Conservation (phyloP, 768 basidiomycete genomes). For the Nidula microcarpa region DNA sequence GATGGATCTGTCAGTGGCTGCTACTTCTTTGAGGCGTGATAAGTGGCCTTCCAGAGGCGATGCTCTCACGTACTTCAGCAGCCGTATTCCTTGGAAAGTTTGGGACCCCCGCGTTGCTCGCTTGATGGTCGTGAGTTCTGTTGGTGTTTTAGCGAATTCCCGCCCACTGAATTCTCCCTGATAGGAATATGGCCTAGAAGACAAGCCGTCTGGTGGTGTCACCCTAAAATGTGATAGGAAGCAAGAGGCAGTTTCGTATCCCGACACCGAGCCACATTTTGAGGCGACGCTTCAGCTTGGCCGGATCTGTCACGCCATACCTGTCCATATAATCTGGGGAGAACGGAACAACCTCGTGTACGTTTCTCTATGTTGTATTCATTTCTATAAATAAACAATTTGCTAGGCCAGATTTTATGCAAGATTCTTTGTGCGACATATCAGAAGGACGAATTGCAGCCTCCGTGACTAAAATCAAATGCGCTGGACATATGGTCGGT, state of each 20-base stretch:
- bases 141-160: neutral
- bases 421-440: conserved; percentile 36
- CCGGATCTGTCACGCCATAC: conserved; percentile 27
- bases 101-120: conserved; percentile 41
- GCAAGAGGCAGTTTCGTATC: conserved; percentile 44
- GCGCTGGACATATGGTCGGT: conserved; percentile 46
- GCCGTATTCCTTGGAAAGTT: conserved; percentile 39
- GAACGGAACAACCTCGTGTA: conserved; percentile 41
- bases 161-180: neutral
- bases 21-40: conserved; percentile 31
- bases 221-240: conserved; percentile 39
- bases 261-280: conserved; percentile 40
- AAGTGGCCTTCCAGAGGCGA: conserved; percentile 36
- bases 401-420: conserved; percentile 38
- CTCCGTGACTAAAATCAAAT: conserved; percentile 38
- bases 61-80: conserved; percentile 39
- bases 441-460: conserved; percentile 35
- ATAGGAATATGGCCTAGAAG: conserved; percentile 33
- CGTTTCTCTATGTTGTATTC: too few species aligned
- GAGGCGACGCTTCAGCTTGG: conserved; percentile 30
- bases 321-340: conserved; percentile 50
- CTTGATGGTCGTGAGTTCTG: conserved; percentile 30
- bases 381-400: neutral
- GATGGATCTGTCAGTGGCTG: conserved; percentile 32
- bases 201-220: conserved; percentile 20